Conservation (phyloP, 2,329 filamentous ascomycete species). For the Triangularia setosa region DNA sequence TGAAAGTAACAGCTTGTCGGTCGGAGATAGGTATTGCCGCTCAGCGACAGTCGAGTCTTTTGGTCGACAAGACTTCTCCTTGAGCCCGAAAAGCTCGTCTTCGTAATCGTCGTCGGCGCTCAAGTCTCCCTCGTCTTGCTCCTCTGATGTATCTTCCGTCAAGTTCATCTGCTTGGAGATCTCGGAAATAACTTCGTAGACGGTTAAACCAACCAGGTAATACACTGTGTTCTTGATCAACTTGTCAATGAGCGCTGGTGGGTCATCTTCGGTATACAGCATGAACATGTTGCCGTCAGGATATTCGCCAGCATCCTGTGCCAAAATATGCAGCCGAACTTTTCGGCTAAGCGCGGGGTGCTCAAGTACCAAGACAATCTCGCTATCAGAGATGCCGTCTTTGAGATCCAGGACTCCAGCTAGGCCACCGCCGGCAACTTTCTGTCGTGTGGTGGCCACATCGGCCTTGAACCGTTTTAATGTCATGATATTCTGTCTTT, state of each 20-base stretch:
- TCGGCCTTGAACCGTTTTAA: conserved; percentile 63
- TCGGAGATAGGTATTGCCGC: neutral
- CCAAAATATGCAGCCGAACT: conserved; percentile 38
- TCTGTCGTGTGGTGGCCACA: conserved; percentile 39
- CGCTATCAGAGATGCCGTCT: conserved; percentile 66
- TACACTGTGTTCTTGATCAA: conserved; percentile 45
- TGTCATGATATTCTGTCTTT: conserved; percentile 49
- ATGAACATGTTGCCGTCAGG: conserved; percentile 38
- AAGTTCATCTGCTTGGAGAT: conserved; percentile 35
- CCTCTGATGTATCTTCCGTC: conserved; percentile 17
- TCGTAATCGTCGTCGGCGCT: conserved; percentile 28
- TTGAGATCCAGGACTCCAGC: conserved; percentile 51
- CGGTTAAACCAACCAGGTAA: conserved; percentile 39
- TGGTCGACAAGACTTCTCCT: conserved; percentile 10
- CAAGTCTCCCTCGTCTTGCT: conserved; percentile 27
- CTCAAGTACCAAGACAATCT: conserved; percentile 59
- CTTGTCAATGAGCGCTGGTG: conserved; percentile 27
- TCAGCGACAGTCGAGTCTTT: neutral
- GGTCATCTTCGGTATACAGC: conserved; percentile 41
- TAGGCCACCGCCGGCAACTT: conserved; percentile 35
- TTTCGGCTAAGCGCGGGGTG: conserved; percentile 26
- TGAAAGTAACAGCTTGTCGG: conserved; percentile 20
- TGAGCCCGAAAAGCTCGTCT: conserved; percentile 25
- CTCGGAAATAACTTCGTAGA: conserved; percentile 46
- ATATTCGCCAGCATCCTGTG: conserved; percentile 36